Evolutionary conservation across 352 stramenopile species (phyloP).

Genomic region (Phytophthora cajani): DNA sequence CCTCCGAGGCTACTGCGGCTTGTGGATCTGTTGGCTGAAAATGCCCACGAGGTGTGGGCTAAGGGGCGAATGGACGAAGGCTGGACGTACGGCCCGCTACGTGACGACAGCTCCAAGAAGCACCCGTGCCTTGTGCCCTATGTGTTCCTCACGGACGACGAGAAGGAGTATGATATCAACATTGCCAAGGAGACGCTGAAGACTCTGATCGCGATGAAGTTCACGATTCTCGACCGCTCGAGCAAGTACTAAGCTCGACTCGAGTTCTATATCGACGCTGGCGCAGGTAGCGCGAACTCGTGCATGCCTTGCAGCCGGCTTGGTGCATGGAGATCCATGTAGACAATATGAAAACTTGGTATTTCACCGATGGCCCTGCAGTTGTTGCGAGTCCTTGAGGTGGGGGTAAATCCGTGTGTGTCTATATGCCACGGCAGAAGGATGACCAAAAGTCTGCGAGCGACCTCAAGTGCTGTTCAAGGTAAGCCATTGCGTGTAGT

Average conservation of each 20-base stretch:
- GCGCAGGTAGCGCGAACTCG: constrained; percentile 2
- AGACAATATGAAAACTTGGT: constrained; percentile 26
- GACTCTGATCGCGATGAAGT: constrained; percentile 89
- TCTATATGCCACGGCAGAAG: constrained; percentile 5
- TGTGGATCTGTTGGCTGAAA: constrained; percentile 85
- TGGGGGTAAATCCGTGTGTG: not conserved
- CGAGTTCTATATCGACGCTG: constrained; percentile 14
- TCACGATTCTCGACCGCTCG: constrained; percentile 76
- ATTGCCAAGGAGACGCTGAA: constrained; percentile 90
- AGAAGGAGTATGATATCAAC: constrained; percentile 91
- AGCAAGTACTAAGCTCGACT: constrained; percentile 50
- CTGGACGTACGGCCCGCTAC: constrained; percentile 85
- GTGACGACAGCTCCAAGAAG: constrained; percentile 82
- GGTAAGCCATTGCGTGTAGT: constrained; percentile 2
- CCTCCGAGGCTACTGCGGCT: constrained; percentile 69
- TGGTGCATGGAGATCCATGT: constrained; percentile 4
- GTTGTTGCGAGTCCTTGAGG: constrained; percentile 6
- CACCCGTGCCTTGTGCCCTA: constrained; percentile 88
- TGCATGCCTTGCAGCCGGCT: constrained; percentile 12
- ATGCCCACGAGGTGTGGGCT: constrained; percentile 88
- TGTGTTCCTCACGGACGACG: constrained; percentile 89
- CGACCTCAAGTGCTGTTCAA: not conserved
- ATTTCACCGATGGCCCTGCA: constrained; percentile 8
- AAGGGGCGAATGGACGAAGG: constrained; percentile 89
- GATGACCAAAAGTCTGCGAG: not conserved